Conservation (phyloP, 1,284 basidiomycete species). For the Tilletia horrida region DNA sequence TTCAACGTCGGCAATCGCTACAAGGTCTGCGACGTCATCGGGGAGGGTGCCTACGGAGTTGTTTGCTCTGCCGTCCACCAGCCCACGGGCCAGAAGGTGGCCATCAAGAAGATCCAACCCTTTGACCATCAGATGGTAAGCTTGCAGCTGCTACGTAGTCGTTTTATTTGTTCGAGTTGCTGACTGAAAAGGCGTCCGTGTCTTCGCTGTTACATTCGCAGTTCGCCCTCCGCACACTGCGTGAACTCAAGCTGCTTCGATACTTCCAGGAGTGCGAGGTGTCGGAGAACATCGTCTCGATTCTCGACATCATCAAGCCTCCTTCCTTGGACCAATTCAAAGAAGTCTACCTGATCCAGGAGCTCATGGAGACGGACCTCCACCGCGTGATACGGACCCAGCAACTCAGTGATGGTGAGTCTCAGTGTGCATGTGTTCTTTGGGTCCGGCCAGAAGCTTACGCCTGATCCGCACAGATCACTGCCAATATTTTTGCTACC, state of each 20-base stretch:
- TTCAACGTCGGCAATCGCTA: slow-evolving; percentile 40
- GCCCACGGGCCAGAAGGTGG: slow-evolving; percentile 56
- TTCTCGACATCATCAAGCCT: slow-evolving; percentile 42
- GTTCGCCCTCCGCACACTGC: slow-evolving; percentile 29
- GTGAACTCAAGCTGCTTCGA: slow-evolving; percentile 28
- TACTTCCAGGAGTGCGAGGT: slow-evolving; percentile 25
- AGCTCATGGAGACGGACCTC: slow-evolving; percentile 80
- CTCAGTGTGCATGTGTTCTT: neutral
- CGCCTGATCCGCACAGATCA: slow-evolving; percentile 27
- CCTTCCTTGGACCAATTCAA: slow-evolving; percentile 29
- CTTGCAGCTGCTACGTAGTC: neutral
- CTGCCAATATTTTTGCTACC: slow-evolving; percentile 59
- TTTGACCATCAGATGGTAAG: slow-evolving; percentile 52
- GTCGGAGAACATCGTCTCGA: slow-evolving; percentile 33
- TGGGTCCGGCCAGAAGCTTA: neutral
- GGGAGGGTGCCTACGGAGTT: slow-evolving; percentile 58
- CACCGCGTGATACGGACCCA: slow-evolving; percentile 83
- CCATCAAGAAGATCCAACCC: slow-evolving; percentile 56
- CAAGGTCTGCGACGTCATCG: slow-evolving; percentile 56
- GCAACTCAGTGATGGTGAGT: slow-evolving; percentile 59
- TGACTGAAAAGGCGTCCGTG: neutral
- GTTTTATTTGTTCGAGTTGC: neutral
- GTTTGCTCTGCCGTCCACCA: slow-evolving; percentile 56
- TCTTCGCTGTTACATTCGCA: neutral
- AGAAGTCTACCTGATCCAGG: slow-evolving; percentile 60